Evolutionary conservation across 1,139 yeast genomes (phyloP).

Genomic region (Kurtzmaniella natalensis): DNA sequence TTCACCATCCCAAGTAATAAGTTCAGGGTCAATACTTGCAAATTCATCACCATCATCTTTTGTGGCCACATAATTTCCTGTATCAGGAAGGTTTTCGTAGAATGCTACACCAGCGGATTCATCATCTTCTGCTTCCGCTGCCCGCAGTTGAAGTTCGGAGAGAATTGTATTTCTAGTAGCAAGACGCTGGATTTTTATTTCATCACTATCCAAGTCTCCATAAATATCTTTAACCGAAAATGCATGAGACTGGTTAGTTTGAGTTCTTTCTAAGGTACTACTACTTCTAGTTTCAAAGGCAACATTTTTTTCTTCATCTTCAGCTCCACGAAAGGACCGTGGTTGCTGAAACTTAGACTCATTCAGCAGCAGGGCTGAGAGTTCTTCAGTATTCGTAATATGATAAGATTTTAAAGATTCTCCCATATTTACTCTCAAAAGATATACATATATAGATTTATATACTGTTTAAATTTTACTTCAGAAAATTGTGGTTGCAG

Average conservation of each 20-base stretch:
- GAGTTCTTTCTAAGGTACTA: background rate
- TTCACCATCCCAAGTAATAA: constrained; percentile 37
- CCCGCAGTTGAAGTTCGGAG: constrained; percentile 12
- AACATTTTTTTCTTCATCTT: background rate
- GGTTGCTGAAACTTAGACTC: background rate
- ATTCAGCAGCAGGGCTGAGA: constrained; percentile 2
- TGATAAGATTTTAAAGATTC: background rate
- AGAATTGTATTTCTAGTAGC: constrained; percentile 20
- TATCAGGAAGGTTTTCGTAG: constrained; percentile 15
- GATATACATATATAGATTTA: too few species aligned
- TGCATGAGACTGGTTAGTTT: constrained; percentile 1
- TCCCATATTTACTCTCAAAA: background rate
- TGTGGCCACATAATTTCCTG: constrained; percentile 22
- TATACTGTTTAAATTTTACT: too few species aligned
- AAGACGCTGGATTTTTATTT: constrained; percentile 16
- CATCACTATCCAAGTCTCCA: constrained; percentile 15
- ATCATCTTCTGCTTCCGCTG: constrained; percentile 9
- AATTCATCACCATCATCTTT: constrained; percentile 37
- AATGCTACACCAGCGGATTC: constrained; percentile 10
- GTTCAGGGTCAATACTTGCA: constrained; percentile 36
- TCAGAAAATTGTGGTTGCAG: too few species aligned
- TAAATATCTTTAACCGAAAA: constrained; percentile 15
- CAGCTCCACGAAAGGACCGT: background rate
- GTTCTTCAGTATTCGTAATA: background rate
- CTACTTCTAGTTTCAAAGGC: background rate